These are phyloP conservation scores for Cystobasidium sp. DNA, from an alignment of 1,284 basidiomycete species.

Conservation along the genomic window DNA sequence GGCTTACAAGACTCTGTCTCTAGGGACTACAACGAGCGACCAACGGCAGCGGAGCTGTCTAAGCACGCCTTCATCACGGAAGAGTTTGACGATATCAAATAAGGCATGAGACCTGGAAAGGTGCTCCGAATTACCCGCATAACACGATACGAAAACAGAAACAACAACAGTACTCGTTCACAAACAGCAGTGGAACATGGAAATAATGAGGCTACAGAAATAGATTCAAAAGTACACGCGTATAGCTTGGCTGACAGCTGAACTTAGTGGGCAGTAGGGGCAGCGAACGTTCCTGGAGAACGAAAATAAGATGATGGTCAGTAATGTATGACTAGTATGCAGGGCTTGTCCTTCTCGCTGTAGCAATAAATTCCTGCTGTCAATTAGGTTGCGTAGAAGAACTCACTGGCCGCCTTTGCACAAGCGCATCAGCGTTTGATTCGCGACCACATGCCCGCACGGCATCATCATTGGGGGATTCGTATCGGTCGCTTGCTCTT, in stretches of 20 bases:
- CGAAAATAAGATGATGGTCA: background rate
- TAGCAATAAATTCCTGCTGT: conserved; percentile 5
- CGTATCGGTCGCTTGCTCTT: conserved; percentile 82
- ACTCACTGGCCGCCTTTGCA: conserved; percentile 83
- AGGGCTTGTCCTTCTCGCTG: background rate
- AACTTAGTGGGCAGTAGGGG: conserved; percentile 84
- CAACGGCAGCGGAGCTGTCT: conserved; percentile 75
- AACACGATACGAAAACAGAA: background rate
- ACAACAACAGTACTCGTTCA: background rate
- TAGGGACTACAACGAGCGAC: conserved; percentile 75
- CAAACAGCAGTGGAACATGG: background rate
- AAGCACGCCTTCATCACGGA: conserved; percentile 64
- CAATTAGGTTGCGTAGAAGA: conserved; percentile 5
- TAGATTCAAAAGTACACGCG: conserved; percentile 69
- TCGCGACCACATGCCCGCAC: conserved; percentile 91
- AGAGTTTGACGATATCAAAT: conserved; percentile 9
- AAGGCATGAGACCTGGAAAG: background rate
- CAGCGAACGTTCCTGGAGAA: conserved; percentile 75
- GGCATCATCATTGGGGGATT: conserved; percentile 98
- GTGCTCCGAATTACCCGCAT: no score
- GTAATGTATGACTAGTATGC: background rate
- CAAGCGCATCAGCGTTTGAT: conserved; percentile 82
- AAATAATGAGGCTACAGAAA: conserved; percentile 9
- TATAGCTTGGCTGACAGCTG: conserved; percentile 65
- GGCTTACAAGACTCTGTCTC: background rate